Conservation (phyloP, 78 protist species). For the Acrasis kona region DNA sequence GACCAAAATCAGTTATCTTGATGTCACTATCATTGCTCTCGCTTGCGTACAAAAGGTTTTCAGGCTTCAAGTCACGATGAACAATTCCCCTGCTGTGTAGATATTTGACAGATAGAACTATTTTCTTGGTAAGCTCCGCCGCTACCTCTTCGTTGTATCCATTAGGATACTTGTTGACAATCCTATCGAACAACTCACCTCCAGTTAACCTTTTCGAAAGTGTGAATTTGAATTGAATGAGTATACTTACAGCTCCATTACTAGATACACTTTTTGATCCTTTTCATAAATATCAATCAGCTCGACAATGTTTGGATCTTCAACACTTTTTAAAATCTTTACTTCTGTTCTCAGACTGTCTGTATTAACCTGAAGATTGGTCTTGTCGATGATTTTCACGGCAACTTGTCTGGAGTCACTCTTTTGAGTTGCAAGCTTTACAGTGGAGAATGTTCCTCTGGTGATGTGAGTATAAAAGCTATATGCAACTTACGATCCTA, state of each 20-base stretch:
- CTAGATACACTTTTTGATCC: conserved; percentile 3
- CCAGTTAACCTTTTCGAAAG: conserved; percentile 49
- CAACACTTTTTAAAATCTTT: conserved; percentile 42
- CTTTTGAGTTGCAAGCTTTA: background rate
- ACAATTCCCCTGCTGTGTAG: conserved; percentile 71
- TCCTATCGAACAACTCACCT: conserved; percentile 83
- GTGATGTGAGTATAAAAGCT: background rate
- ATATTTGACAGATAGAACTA: conserved; percentile 62
- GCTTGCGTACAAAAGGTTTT: conserved; percentile 45
- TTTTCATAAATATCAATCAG: conserved; percentile 17
- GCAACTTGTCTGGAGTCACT: conserved; percentile 1
- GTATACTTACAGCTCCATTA: conserved; percentile 10
- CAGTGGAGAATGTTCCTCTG: background rate
- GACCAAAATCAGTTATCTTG: conserved; percentile 79
- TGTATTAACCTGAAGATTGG: background rate
- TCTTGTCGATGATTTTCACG: conserved; percentile 14
- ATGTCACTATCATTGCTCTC: conserved; percentile 23
- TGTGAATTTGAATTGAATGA: conserved; percentile 1
- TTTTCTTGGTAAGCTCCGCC: conserved; percentile 41
- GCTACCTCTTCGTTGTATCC: conserved; percentile 74
- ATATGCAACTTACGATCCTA: background rate
- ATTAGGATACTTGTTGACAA: conserved; percentile 59
- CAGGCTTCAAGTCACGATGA: conserved; percentile 84
- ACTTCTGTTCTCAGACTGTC: conserved; percentile 45
- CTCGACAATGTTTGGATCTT: conserved; percentile 13